A percentile compares a stretch with the other conserved stretches of the same genome.
Conservation (phyloP, 305 asterid genomes). For the Fraxinus angustifolia region DNA sequence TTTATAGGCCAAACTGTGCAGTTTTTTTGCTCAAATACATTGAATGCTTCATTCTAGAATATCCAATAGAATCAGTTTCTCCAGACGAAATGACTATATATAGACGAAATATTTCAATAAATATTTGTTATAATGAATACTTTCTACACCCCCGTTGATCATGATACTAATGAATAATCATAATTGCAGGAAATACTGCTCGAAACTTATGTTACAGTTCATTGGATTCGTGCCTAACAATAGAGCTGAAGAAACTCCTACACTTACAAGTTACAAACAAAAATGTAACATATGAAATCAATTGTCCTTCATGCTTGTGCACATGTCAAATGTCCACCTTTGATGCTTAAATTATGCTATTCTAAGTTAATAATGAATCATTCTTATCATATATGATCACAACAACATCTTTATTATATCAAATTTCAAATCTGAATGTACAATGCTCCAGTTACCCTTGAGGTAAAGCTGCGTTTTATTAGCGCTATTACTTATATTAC, state of each 20-base stretch:
- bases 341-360: neutral
- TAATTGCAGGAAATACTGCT: too few species aligned
- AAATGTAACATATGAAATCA: too few species aligned
- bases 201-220: too few species aligned
- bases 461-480: constrained; percentile 45
- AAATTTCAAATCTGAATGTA: constrained; percentile 31
- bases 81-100: too few species aligned
- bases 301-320: constrained; percentile 1
- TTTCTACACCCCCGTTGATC: too few species aligned
- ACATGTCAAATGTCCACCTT: neutral
- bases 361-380: constrained; percentile 17
- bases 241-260: constrained; percentile 94
- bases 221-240: constrained; percentile 27
- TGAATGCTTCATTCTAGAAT: too few species aligned
- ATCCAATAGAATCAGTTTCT: too few species aligned
- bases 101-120: too few species aligned
- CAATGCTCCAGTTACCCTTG: constrained; percentile 83
- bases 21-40: too few species aligned
- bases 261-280: constrained; percentile 43
- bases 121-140: too few species aligned
- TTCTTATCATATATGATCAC: constrained; percentile 37
- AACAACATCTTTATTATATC: constrained; percentile 68
- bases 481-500: constrained; percentile 4
- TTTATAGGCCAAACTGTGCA: too few species aligned
- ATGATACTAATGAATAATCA: too few species aligned